A percentile compares a stretch with the other conserved stretches of the same genome.
These are phyloP conservation scores for Brassica carinata DNA, from an alignment of 345 rosid species.

Conservation along the genomic window DNA sequence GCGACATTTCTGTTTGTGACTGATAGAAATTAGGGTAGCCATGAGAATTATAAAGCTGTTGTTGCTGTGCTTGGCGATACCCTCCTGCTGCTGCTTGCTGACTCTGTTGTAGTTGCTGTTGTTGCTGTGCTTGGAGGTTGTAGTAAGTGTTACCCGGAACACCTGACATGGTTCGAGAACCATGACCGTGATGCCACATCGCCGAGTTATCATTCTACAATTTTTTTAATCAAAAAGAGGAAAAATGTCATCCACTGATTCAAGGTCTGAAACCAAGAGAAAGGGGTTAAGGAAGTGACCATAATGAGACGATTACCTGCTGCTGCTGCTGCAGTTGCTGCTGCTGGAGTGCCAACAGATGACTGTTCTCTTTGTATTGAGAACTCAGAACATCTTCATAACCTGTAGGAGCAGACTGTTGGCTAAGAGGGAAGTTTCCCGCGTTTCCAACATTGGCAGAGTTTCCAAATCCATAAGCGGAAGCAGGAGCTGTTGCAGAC, in stretches of 20 bases:
- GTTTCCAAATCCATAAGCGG: slow-evolving; percentile 87
- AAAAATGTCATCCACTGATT: not conserved
- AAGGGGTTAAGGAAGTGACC: not conserved
- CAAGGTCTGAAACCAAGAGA: slow-evolving; percentile 2
- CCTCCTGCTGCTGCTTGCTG: slow-evolving; percentile 57
- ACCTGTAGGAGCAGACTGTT: slow-evolving; percentile 64
- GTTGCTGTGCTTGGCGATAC: slow-evolving; percentile 85
- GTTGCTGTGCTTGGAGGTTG: slow-evolving; percentile 85
- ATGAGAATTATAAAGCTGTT: slow-evolving; percentile 75
- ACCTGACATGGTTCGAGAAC: slow-evolving; percentile 72
- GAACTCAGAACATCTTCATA: slow-evolving; percentile 79
- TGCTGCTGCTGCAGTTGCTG: slow-evolving; percentile 51
- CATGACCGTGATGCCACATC: slow-evolving; percentile 88
- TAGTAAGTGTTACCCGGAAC: slow-evolving; percentile 76
- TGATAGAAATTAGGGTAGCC: slow-evolving; percentile 93
- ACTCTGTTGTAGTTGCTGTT: slow-evolving; percentile 24
- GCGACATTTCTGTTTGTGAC: slow-evolving; percentile 70
- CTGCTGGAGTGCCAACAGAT: slow-evolving; percentile 82
- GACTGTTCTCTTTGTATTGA: slow-evolving; percentile 81
- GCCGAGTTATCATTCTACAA: slow-evolving; percentile 82
- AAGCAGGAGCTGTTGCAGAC: slow-evolving; percentile 69
- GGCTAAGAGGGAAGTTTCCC: slow-evolving; percentile 73
- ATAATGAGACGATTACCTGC: slow-evolving; percentile 27
- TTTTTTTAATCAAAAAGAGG: not conserved
- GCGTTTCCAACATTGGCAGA: slow-evolving; percentile 63